Evolutionary conservation across 352 stramenopile species (phyloP).

Genomic region (Blastocystis hominis): DNA sequence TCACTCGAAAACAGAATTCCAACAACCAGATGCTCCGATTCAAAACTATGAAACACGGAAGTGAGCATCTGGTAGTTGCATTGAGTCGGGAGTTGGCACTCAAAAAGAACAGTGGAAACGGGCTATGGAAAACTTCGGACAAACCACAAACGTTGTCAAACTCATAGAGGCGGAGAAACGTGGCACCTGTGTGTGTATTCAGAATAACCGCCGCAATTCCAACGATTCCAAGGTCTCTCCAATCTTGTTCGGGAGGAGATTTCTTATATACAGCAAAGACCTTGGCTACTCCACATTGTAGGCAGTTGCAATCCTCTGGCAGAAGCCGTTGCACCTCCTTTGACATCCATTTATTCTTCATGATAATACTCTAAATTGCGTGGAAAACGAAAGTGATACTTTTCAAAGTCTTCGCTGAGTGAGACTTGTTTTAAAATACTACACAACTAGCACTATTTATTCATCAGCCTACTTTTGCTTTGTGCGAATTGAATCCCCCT

Average conservation of each 20-base stretch:
- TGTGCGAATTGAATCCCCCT: no score
- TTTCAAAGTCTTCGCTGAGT: background rate
- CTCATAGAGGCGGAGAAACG: conserved; percentile 44
- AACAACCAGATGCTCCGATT: conserved; percentile 14
- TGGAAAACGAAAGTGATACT: background rate
- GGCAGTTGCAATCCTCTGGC: conserved; percentile 8
- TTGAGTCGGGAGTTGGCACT: conserved; percentile 37
- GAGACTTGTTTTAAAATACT: background rate
- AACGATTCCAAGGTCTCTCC: conserved; percentile 13
- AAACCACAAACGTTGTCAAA: conserved; percentile 6
- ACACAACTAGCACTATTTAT: background rate
- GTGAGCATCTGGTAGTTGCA: conserved; percentile 45
- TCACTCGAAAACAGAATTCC: conserved; percentile 29
- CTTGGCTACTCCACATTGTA: conserved; percentile 40
- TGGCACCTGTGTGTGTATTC: background rate
- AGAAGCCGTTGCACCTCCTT: conserved; percentile 30
- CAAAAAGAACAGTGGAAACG: conserved; percentile 43
- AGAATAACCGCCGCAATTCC: conserved; percentile 16
- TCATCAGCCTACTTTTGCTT: no score
- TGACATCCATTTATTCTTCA: conserved; percentile 55
- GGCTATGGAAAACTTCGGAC: background rate
- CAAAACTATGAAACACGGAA: conserved; percentile 35
- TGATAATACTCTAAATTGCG: background rate
- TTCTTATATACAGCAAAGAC: conserved; percentile 41
- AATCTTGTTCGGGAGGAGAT: background rate